Percentiles rank a stretch among this genome's conserved stretches.
Conservation (phyloP, 148 eudicot genomes). For the Fagopyrum esculentum region DNA sequence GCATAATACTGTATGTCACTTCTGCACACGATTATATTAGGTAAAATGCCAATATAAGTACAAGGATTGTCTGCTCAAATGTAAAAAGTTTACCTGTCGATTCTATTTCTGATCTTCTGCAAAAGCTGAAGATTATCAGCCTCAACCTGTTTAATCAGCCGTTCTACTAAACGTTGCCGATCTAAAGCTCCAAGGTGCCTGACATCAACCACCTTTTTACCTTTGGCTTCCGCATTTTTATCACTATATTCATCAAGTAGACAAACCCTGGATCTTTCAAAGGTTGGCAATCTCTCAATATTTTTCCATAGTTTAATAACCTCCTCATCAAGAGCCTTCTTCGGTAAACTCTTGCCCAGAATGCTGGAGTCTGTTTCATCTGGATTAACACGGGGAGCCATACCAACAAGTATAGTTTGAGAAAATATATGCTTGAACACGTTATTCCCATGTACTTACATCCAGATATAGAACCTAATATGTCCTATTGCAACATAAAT, state of each 20-base stretch:
- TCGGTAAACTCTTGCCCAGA: constrained; percentile 25
- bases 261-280: constrained; percentile 53
- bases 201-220: constrained; percentile 53
- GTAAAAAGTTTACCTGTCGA: constrained; percentile 44
- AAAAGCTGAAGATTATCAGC: constrained; percentile 71
- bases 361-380: constrained; percentile 25
- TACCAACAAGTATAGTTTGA: neutral
- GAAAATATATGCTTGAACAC: too few species aligned
- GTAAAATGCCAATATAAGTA: too few species aligned
- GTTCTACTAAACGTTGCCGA: constrained; percentile 57
- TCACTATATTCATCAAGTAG: constrained; percentile 40
- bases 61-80: neutral
- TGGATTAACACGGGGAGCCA: constrained; percentile 31
- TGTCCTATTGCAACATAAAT: too few species aligned
- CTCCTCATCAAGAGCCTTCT: constrained; percentile 35
- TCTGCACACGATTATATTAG: too few species aligned
- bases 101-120: constrained; percentile 63
- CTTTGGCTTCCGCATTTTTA: constrained; percentile 28
- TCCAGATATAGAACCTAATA: too few species aligned
- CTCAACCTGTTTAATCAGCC: constrained; percentile 69
- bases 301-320: constrained; percentile 42
- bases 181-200: constrained; percentile 64
- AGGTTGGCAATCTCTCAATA: constrained; percentile 66
- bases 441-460: too few species aligned
- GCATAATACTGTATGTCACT: neutral